phyloP scores from a whole-genome alignment of 345 rosid genomes.

The Arabis hirsuta region DNA sequence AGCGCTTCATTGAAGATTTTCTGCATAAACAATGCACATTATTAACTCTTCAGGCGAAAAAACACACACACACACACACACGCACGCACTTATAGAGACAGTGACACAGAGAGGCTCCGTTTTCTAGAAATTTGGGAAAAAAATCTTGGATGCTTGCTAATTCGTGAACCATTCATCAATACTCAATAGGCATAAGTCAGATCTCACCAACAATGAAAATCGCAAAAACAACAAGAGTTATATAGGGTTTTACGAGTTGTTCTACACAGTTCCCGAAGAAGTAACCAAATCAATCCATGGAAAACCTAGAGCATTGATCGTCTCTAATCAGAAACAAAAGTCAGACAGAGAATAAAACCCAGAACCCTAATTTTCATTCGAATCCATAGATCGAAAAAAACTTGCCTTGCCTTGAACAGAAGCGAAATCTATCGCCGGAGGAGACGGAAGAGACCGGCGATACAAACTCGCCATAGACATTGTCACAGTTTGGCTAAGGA shows the following conservation, averaged over 20 bases:
- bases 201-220: constrained; percentile 13
- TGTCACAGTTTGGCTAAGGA: background rate
- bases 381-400: background rate
- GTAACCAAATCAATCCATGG: constrained; percentile 13
- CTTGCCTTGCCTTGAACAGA: constrained; percentile 76
- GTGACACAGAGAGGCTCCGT: background rate
- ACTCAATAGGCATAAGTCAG: background rate
- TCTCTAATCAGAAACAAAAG: background rate
- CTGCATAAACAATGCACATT: constrained; percentile 45
- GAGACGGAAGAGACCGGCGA: constrained; percentile 67
- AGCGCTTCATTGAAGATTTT: constrained; percentile 80
- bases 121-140: background rate
- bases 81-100: background rate
- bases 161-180: background rate
- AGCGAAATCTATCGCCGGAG: constrained; percentile 83
- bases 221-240: constrained; percentile 3
- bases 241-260: constrained; percentile 10
- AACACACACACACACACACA: background rate
- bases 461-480: constrained; percentile 82
- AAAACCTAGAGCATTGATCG: constrained; percentile 8
- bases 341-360: background rate
- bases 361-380: background rate
- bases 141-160: background rate
- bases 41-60: background rate
- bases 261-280: background rate